Conservation (phyloP, 2,329 filamentous ascomycete species). For the Penicillium verrucosum region DNA sequence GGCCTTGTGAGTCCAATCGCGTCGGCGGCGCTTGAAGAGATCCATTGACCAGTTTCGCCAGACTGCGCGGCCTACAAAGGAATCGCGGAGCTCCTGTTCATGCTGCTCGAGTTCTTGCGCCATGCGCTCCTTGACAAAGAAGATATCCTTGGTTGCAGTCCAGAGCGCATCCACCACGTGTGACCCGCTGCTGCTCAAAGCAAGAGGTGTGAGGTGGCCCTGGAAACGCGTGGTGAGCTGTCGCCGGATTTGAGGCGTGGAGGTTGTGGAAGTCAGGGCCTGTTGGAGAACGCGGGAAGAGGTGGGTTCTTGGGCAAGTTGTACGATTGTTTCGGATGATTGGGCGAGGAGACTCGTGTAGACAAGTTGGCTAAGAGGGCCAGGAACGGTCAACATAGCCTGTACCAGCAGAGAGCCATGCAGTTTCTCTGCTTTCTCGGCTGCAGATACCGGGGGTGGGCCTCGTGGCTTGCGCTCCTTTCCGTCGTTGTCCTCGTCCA, state of each 20-base stretch:
- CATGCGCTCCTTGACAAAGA: conserved; percentile 65
- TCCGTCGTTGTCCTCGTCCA: conserved; percentile 50
- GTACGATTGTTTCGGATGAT: conserved; percentile 54
- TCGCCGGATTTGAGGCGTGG: conserved; percentile 56
- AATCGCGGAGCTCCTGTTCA: conserved; percentile 62
- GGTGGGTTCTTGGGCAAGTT: conserved; percentile 62
- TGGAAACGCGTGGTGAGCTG: conserved; percentile 63
- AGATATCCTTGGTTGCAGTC: conserved; percentile 60
- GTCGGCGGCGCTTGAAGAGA: conserved; percentile 60
- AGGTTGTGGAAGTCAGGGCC: conserved; percentile 55
- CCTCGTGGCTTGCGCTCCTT: conserved; percentile 13
- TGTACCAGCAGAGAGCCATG: conserved; percentile 83
- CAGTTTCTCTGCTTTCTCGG: conserved; percentile 59
- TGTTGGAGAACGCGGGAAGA: conserved; percentile 64
- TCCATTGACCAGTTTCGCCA: conserved; percentile 76
- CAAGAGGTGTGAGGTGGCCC: conserved; percentile 58
- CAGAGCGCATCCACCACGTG: conserved; percentile 67
- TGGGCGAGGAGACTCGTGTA: conserved; percentile 68
- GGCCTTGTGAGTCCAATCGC: conserved; percentile 62
- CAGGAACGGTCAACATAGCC: conserved; percentile 71
- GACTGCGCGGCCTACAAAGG: conserved; percentile 62
- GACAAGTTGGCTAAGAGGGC: conserved; percentile 65
- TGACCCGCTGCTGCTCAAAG: conserved; percentile 61
- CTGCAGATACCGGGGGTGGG: conserved; percentile 34
- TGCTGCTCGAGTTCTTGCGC: conserved; percentile 60